These are phyloP conservation scores for Curvularia lunata DNA, from an alignment of 2,329 filamentous ascomycete species.

Conservation along the genomic window DNA sequence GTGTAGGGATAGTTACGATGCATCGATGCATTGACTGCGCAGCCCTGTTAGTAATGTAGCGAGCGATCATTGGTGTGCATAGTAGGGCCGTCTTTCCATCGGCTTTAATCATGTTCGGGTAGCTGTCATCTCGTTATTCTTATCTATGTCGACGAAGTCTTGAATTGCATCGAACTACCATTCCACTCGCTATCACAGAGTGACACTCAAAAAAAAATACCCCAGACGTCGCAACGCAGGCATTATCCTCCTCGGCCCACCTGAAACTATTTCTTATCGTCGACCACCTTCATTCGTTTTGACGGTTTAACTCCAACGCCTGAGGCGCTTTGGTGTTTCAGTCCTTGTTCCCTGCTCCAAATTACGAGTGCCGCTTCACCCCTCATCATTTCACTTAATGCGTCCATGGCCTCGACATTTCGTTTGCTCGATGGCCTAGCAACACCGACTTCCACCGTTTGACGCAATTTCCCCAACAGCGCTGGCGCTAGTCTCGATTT, in stretches of 20 bases:
- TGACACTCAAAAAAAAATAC: background rate
- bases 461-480: conserved; percentile 21
- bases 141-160: background rate
- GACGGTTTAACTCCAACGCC: conserved; percentile 12
- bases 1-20: background rate
- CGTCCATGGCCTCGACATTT: conserved; percentile 11
- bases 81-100: background rate
- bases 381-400: conserved; percentile 23
- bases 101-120: background rate
- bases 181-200: background rate
- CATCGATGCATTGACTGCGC: background rate
- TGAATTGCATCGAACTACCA: background rate
- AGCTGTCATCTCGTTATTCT: background rate
- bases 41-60: background rate
- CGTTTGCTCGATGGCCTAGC: conserved; percentile 5
- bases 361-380: conserved; percentile 25
- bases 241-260: background rate
- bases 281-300: conserved; percentile 2
- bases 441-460: conserved; percentile 12
- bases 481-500: conserved; percentile 21
- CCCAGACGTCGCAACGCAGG: background rate
- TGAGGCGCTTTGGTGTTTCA: conserved; percentile 32
- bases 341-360: conserved; percentile 24
- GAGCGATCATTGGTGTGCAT: background rate
- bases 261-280: conserved; percentile 4